phyloP scores from a whole-genome alignment of 73 alveolate species.

The Blepharisma stoltei region DNA sequence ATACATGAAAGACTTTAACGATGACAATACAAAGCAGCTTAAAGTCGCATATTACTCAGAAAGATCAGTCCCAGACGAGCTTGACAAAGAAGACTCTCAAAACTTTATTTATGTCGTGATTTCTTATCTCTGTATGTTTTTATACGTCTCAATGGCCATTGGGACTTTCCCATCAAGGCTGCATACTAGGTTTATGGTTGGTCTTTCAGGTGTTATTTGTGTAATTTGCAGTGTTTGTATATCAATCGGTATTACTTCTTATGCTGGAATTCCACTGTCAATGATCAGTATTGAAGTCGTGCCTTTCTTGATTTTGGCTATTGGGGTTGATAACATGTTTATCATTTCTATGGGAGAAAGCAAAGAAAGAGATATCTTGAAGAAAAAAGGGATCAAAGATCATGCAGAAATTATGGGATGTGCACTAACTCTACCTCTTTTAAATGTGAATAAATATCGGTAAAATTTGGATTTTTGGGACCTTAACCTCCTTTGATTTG shows the following conservation, averaged over 20 bases:
- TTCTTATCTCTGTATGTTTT: constrained; percentile 83
- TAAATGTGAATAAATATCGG: too few species aligned
- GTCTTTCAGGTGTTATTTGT: constrained; percentile 81
- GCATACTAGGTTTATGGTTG: constrained; percentile 77
- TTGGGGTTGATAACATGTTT: constrained; percentile 96
- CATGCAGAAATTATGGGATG: constrained; percentile 59
- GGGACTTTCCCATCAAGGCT: constrained; percentile 90
- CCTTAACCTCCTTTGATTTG: too few species aligned
- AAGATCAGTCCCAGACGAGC: constrained; percentile 87
- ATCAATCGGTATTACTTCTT: constrained; percentile 78
- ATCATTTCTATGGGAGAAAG: constrained; percentile 83
- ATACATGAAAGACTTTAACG: constrained; percentile 66
- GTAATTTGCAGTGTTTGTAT: constrained; percentile 71
- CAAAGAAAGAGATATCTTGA: constrained; percentile 45
- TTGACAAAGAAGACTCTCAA: constrained; percentile 70
- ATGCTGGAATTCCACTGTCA: constrained; percentile 69
- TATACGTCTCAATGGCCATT: constrained; percentile 80
- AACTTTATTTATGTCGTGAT: constrained; percentile 68
- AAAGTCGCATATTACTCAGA: constrained; percentile 77
- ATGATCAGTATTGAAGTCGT: constrained; percentile 87
- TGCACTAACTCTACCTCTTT: too few species aligned
- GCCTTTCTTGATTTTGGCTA: constrained; percentile 89
- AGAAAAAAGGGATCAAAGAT: constrained; percentile 54
- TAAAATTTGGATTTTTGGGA: too few species aligned
- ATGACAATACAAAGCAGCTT: constrained; percentile 41